Conservation (phyloP, 306 rosid species). For the Pterocarpus macrocarpus region DNA sequence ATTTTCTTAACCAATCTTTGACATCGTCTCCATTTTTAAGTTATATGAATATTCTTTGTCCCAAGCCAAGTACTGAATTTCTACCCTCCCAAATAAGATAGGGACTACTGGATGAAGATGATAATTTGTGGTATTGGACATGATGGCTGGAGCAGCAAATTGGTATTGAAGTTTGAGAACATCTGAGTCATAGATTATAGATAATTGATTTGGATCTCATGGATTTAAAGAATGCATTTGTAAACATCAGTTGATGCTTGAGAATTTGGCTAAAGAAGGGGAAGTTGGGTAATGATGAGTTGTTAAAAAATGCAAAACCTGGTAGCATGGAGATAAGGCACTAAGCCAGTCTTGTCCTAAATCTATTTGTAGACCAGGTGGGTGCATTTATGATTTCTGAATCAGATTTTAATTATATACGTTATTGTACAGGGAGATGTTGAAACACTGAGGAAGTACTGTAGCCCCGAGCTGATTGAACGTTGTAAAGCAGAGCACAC, state of each 20-base stretch:
- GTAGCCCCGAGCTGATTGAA: conserved; percentile 82
- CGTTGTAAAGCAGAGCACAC: conserved; percentile 90
- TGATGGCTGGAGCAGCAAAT: conserved; percentile 16
- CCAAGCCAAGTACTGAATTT: neutral
- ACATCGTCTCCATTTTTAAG: neutral
- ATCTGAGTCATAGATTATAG: neutral
- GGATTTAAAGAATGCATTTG: conserved; percentile 16
- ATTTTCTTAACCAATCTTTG: conserved; percentile 10
- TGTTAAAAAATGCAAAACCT: conserved; percentile 10
- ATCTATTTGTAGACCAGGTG: conserved; percentile 21
- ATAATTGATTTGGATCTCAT: conserved; percentile 8
- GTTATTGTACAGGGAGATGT: conserved; percentile 69
- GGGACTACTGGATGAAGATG: conserved; percentile 12
- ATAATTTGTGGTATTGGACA: conserved; percentile 20
- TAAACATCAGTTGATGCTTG: neutral
- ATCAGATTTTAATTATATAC: conserved; percentile 39
- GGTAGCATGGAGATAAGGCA: conserved; percentile 28
- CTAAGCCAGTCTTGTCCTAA: conserved; percentile 1
- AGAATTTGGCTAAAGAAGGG: conserved; percentile 2
- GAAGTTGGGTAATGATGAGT: conserved; percentile 13
- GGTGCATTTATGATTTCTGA: conserved; percentile 41
- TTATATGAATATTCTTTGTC: conserved; percentile 7
- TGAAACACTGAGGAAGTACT: conserved; percentile 81
- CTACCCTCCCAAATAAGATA: neutral
- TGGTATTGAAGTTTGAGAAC: neutral